Base-by-base conservation (phyloP, 352 stramenopile species). In the Globisporangium uncinulatum region DNA sequence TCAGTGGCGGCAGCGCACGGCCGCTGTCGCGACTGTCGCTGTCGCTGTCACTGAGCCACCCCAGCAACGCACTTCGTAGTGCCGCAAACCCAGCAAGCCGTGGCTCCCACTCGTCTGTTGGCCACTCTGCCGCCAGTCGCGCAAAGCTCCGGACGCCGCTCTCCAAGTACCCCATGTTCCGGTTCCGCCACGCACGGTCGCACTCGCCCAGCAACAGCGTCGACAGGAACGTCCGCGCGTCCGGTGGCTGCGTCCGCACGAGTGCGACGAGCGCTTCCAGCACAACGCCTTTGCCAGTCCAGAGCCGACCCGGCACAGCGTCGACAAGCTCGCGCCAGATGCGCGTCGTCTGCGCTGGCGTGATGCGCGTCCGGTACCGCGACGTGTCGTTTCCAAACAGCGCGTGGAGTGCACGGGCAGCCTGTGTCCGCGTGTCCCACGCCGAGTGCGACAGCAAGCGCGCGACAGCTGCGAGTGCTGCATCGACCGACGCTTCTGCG, bases 361-460 rank as follows among this genome's bases (percentile, higher is more conserved):
- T 75, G 17, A 89, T 61, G 50, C 70, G 73, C 10, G 61, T 64
- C 24, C 69, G 65, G 61, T 86, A 87, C 44, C 69, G 71, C 15
- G 55, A 61, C 3, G 72, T 67, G 4, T 42, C 15, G 13, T 64
- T 70, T 0, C 61, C 61, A 39, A 89, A 88, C 29, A 90, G 69
- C 20, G 76, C 66, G 32, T 85, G 70, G 14, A 93, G 63, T 14
- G 83, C 79, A n/a, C 65, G 66, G 21, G 77, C 70, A n/a, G 77
- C 83, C 53, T 93, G 83, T 19, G 69, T 68, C 19, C 83, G 77
- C 31, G 79, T 86, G 56, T 90, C 83, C 83, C 83, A 93, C 42
- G 83, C 83, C 13, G 83, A 70, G 59, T 93, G 83, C 14, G 65
- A 66, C 34, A 92, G 60, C 36, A 87, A 73, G 20, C 66, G 51